Base-by-base conservation (phyloP, 495 filamentous ascomycete species). In the Cercophora scortea region DNA sequence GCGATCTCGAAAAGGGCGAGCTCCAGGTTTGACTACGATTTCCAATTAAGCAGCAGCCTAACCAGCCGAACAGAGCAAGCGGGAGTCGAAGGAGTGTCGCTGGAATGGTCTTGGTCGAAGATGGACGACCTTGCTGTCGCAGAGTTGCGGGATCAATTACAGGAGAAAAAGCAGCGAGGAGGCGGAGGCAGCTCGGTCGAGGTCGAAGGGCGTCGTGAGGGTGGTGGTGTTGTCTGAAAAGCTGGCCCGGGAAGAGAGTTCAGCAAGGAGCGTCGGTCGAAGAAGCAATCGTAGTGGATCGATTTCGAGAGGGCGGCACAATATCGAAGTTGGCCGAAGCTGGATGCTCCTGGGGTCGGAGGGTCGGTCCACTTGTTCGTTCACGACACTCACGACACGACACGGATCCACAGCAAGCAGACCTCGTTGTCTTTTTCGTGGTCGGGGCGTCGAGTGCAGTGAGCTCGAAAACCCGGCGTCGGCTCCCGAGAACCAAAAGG, bases 11-110 rank as follows among this genome's bases (percentile, higher is more conserved):
- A 36, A 40, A 45, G 35, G 25, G 49, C 41, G 35, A 34, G 36
- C 36, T 32, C 32, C 9, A 38, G 7, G 35, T 11, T 12, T 10
- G 39, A 19, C 40, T 15, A 25, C 25, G 33, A 46, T 40, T 51
- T 49, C 59, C 43, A 57, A 54, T 60, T 60, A 57, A 57, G 41
- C 51, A 54, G 46, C 41, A 47, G 45, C 38, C 53, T 44, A 51
- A 46, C 25, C 25, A 25, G 36, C 10, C 39, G 25, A 35, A 18
- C 17, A 41, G 38, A 19, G 34, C 44, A 34, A 44, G 42, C 34
- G 12, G 34, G 25, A 35, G 38, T 54, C 35, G 45, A 61, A 58
- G 55, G 59, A 61, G 46, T 51, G 57, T 59, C 43, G 56, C 47
- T 56, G 46, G 48, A 50, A 42, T 47, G 50, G 53, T 35, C 50